Base-by-base conservation (phyloP, 2,329 filamentous ascomycete genomes). In the Endothia cerciana region DNA sequence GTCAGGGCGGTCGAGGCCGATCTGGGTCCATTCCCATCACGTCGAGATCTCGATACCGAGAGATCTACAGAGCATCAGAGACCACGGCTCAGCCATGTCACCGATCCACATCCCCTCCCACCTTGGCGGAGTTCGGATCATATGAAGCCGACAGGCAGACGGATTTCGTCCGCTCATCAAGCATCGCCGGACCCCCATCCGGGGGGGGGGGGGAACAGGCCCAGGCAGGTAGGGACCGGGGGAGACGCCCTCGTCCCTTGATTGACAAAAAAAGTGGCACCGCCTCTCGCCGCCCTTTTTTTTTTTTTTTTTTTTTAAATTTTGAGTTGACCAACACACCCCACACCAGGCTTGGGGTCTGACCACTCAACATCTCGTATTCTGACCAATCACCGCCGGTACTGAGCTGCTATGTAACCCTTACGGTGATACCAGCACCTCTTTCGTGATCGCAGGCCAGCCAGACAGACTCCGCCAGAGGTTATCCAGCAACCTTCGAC, bases 281-380 rank as follows among this genome's bases (percentile, higher is more conserved):
- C 65, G 65, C 68, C 66, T 13, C 45, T 47, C 19, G 22, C 25
- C 33, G 33, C 33, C 33, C 6, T 36, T 69, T 67, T 60, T 43
- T 41, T 56, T 22, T 25, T 40, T 60, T 67, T 69, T 62, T 69
- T 71, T 69, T 66, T 69, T 69, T 66, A 67, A 65, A 69, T 67
- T 67, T 63, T 65, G 65, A 63, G 65, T 66, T 65, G 58, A 33
- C 49, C 45, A 38, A 30, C 59, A 25, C 11, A 28, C 60, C 41
- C 64, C 63, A 45, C 56, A 58, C 25, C 55, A 25, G 40, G 19
- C 25, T 58, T 56, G 60, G 63, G 43, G 33, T n/a, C 30, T 4
- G 22, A 49, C 53, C 45, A 60, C 64, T n/a, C 53, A 62, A 51
- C 49, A 61, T 15, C 62, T 65, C 65, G 63, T 51, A 61, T 68